Conservation (phyloP, 306 rosid species). For the Rubus parviflorus region DNA sequence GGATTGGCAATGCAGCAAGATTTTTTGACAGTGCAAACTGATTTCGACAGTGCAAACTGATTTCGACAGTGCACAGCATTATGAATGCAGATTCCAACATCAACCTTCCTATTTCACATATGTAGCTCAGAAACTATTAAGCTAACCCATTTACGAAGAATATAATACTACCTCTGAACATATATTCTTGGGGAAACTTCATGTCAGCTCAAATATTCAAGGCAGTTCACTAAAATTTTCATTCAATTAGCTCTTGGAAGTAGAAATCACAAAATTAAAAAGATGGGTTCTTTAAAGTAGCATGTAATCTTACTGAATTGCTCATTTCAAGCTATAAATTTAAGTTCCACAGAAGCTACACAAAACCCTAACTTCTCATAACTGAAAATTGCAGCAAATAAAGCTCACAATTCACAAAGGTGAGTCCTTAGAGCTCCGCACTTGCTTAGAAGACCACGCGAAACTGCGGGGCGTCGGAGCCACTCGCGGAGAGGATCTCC, state of each 20-base stretch:
- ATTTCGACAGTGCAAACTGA: too few species aligned
- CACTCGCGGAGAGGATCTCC: slow-evolving; percentile 80
- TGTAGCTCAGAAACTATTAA: too few species aligned
- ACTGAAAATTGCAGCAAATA: background rate
- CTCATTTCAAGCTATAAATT: background rate
- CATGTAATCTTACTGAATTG: background rate
- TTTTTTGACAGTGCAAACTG: too few species aligned
- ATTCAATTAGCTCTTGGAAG: background rate
- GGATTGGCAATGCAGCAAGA: too few species aligned
- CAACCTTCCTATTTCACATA: too few species aligned
- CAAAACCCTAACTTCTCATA: background rate
- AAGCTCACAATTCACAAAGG: background rate
- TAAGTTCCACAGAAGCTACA: background rate
- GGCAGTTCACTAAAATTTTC: background rate
- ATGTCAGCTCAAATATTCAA: background rate
- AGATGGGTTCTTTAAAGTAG: background rate
- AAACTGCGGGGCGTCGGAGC: slow-evolving; percentile 83
- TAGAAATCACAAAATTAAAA: background rate
- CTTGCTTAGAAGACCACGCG: slow-evolving; percentile 67
- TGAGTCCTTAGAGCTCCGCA: background rate
- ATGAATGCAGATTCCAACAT: too few species aligned
- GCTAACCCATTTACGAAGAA: too few species aligned
- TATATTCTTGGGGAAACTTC: too few species aligned
- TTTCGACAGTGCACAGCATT: too few species aligned
- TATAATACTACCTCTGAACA: too few species aligned